These are phyloP conservation scores for Umbelopsis ramanniana DNA, from an alignment of 192 early-diverging fungal species.

Conservation along the genomic window DNA sequence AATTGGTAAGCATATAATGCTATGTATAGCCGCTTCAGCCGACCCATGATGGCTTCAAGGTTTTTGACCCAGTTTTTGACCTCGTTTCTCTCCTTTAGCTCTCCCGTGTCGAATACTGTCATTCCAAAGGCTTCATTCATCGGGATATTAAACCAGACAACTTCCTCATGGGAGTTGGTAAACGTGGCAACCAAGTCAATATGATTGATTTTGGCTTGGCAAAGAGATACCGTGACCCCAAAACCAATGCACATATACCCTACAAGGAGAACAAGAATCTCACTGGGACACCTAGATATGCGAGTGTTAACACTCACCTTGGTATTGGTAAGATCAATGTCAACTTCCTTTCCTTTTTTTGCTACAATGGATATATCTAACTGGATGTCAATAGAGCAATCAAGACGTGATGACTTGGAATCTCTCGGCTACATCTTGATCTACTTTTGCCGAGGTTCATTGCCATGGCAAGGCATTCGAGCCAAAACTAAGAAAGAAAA, in stretches of 20 bases:
- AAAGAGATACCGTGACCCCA: conserved; percentile 86
- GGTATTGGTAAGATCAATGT: conserved; percentile 61
- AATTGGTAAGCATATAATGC: conserved; percentile 62
- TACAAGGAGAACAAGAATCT: conserved; percentile 93
- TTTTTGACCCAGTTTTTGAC: background rate
- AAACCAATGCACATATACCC: conserved; percentile 84
- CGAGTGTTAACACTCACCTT: conserved; percentile 87
- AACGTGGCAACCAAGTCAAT: conserved; percentile 85
- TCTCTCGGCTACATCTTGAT: conserved; percentile 89
- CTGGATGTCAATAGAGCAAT: conserved; percentile 67
- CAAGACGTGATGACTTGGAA: conserved; percentile 89
- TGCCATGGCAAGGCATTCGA: conserved; percentile 92
- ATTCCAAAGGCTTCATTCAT: conserved; percentile 88
- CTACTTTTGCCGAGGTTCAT: conserved; percentile 88
- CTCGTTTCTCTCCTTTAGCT: conserved; percentile 34
- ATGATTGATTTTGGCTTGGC: conserved; percentile 93
- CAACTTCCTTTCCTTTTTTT: too few relatives aligned
- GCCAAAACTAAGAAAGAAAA: conserved; percentile 92
- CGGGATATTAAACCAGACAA: conserved; percentile 93
- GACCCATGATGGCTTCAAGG: too few relatives aligned
- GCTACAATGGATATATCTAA: too few relatives aligned
- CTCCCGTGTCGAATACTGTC: conserved; percentile 73
- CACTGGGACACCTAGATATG: conserved; percentile 90
- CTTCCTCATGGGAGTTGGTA: conserved; percentile 88
- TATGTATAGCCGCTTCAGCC: too few relatives aligned